Percentiles rank a stretch among this genome's conserved stretches.
phyloP scores from a whole-genome alignment of 129 eudicot species.

The Chrysanthemum makinoi region DNA sequence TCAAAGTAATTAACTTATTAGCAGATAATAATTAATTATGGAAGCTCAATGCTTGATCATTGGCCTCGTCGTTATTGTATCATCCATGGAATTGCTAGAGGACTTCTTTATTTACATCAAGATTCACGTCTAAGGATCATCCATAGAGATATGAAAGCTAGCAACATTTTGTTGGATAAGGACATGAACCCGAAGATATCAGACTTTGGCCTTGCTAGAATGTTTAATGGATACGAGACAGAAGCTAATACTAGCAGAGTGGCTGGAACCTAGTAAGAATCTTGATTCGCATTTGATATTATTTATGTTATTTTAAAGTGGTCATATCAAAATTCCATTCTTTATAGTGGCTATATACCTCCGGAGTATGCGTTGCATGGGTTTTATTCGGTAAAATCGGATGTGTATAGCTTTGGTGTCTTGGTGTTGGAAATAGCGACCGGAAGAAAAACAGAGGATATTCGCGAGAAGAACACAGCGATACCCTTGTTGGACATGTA shows the following conservation, averaged over 20 bases:
- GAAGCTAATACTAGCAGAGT: constrained; percentile 30
- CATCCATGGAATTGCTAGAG: no score
- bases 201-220: constrained; percentile 40
- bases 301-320: neutral
- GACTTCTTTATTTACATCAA: no score
- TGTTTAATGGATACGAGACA: constrained; percentile 19
- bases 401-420: constrained; percentile 43
- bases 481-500: constrained; percentile 39
- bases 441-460: constrained; percentile 42
- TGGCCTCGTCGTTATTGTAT: no score
- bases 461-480: constrained; percentile 25
- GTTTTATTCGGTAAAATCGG: constrained; percentile 33
- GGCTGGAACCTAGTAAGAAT: constrained; percentile 38
- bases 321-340: constrained; percentile 2
- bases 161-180: constrained; percentile 32
- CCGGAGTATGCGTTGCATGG: constrained; percentile 39
- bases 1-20: neutral
- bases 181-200: constrained; percentile 35
- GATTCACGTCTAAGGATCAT: constrained; percentile 16
- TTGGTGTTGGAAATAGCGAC: constrained; percentile 38
- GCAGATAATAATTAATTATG: constrained; percentile 11
- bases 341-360: constrained; percentile 40
- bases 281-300: neutral
- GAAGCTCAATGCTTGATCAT: neutral
- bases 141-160: constrained; percentile 39